Conservation (phyloP, 2,329 filamentous ascomycete species). For the Fusarium foetens region DNA sequence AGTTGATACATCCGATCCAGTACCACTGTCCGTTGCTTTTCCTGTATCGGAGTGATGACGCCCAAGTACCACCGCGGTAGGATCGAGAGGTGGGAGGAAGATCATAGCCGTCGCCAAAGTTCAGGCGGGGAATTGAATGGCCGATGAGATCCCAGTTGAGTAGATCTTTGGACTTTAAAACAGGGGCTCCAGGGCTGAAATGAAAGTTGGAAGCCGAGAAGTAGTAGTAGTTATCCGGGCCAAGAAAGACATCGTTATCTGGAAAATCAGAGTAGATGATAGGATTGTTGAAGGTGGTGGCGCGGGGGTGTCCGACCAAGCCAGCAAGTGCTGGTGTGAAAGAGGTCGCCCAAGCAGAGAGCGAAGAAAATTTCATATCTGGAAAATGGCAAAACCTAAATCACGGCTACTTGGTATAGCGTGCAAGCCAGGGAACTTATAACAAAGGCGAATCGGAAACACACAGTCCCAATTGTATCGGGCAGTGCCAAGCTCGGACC, state of each 20-base stretch:
- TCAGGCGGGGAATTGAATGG: slow-evolving; percentile 57
- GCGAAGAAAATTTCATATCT: background rate
- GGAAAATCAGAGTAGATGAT: slow-evolving; percentile 66
- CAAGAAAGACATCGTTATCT: slow-evolving; percentile 64
- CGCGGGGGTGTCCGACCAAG: background rate
- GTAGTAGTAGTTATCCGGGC: slow-evolving; percentile 62
- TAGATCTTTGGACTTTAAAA: slow-evolving; percentile 65
- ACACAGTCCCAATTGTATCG: background rate
- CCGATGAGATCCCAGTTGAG: slow-evolving; percentile 61
- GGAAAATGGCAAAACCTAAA: accelerated
- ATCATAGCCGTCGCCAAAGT: slow-evolving; percentile 61
- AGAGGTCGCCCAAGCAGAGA: background rate
- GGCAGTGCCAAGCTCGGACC: background rate
- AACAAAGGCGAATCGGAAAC: background rate
- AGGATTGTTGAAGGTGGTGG: slow-evolving; percentile 52
- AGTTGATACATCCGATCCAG: slow-evolving; percentile 67
- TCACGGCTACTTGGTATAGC: accelerated
- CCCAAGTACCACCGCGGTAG: slow-evolving; percentile 67
- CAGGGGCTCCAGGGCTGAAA: slow-evolving; percentile 65
- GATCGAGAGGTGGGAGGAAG: slow-evolving; percentile 52
- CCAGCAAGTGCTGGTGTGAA: background rate
- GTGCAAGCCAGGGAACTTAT: background rate
- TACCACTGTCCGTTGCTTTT: slow-evolving; percentile 61
- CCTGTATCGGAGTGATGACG: slow-evolving; percentile 63
- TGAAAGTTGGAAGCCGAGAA: slow-evolving; percentile 67